phyloP scores from a whole-genome alignment of 805 yeast genomes.

The Barnettozyma siamensis region DNA sequence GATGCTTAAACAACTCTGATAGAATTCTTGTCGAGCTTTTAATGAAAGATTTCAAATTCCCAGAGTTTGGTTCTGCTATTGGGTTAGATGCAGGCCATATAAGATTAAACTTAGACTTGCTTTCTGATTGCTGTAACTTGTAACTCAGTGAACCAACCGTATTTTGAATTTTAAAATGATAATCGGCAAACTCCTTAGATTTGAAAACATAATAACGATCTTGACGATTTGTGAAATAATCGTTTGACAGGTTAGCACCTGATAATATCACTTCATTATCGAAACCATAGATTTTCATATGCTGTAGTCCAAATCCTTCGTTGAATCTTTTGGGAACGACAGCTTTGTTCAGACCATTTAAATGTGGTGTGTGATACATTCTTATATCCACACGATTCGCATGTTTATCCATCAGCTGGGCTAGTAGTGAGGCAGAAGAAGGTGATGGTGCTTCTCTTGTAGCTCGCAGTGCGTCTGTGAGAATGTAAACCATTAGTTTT shows the following conservation, averaged over 20 bases:
- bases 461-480: conserved; percentile 86
- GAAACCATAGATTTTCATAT: conserved; percentile 94
- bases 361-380: conserved; percentile 85
- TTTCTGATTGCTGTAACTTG: conserved; percentile 43
- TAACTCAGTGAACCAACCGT: conserved; percentile 70
- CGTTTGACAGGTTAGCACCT: conserved; percentile 89
- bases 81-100: conserved; percentile 70
- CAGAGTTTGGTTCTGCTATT: conserved; percentile 60
- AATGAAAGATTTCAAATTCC: conserved; percentile 45
- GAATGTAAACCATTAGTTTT: conserved; percentile 59
- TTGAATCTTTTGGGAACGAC: conserved; percentile 78
- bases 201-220: conserved; percentile 82
- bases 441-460: conserved; percentile 82
- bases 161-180: conserved; percentile 65
- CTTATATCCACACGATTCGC: conserved; percentile 72
- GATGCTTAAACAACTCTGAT: conserved; percentile 46
- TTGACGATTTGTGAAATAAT: conserved; percentile 92
- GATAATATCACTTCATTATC: conserved; percentile 83
- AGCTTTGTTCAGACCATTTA: conserved; percentile 57
- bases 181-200: conserved; percentile 53
- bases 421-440: conserved; percentile 72
- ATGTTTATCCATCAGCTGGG: conserved; percentile 56
- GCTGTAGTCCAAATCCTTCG: conserved; percentile 91
- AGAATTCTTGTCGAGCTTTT: conserved; percentile 51
- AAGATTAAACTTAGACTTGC: conserved; percentile 46